Evolutionary conservation across 2,329 filamentous ascomycete species (phyloP), one percentile per base, ranked within the genome.

Genomic region (Aaosphaeria pasadenensis): DNA sequence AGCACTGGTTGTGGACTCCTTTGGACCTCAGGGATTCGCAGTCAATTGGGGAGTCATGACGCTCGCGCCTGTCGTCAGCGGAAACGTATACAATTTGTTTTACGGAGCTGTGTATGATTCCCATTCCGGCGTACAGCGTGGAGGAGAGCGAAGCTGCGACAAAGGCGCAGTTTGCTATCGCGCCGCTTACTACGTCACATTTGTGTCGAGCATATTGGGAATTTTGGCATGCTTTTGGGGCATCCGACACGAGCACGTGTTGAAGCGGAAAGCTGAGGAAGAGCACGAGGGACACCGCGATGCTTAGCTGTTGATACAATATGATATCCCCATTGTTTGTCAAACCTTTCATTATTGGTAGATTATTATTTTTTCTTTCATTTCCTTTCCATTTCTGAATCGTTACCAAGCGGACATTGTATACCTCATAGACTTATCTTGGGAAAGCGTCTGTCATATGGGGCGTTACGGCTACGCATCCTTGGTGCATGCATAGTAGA

Each of bases 41-140:
- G 89, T 96, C 65, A 99, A 97, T 64, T 99, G 94, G 92, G 94
- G 94, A 11, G 87, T 88, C 59, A 95, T 99, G 85, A 96, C 90
- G 0, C 76, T 96, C 42, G 87, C 89, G 3, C 91, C 92, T 0
- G 89, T 96, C 3, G 71, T 96, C 30, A 91, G 86, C 6, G 91
- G 90, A 43, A 95, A 97, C 60, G 70, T 96, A 24, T 97, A 95
- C 78, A 99, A 97, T 66, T 73, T 96, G 1, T 84, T 94, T 49
- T 99, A 97, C 66, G 94, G 94, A 43, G 73, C 60, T 2, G 84
- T 96, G 0, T 95, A 90, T 58, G 94, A 99, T 66, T 74, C 75
- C 6, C 91, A 96, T 69, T 91, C 87, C 24, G 72, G 85, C 32
- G 74, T 89, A 7, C 79, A 82, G 17, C 77, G 81, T 0, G 80